Evolutionary conservation across 306 rosid species (phyloP), one percentile per base, ranked within the genome.

Genomic region (Rubus idaeus): DNA sequence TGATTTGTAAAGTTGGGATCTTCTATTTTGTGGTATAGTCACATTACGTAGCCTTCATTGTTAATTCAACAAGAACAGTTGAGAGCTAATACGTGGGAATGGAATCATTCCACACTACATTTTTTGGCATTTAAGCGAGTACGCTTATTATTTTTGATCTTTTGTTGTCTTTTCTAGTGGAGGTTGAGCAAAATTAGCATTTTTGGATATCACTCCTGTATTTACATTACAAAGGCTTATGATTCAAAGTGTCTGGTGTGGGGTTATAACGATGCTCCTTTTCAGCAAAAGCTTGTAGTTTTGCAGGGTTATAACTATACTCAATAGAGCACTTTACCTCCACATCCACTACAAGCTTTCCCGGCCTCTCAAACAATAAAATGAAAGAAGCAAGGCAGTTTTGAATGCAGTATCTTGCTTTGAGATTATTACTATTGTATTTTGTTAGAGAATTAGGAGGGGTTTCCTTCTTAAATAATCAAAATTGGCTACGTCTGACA

Each of bases 1-100:
- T 69, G 71, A 82, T 61, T 79, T 66, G 65, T 68, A 73, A 77
- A 74, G 74, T 66, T 76, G 61, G 80, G 71, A 68, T 42, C 8
- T 44, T 42, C 79, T 61, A 20, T 65, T 71, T 73, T 74, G 75
- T 75, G 75, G 47, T 83, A 62, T 30, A 61, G 77, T 78, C 60
- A 52, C 66, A 20, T 51, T 75, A 73, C 39, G 16, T 47, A 11
- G 14, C 21, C 60, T 23, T 13, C 26, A 8, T 37, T 55, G n/a
- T 46, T 77, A 16, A 45, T 55, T 46, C n/a, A 47, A 30, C n/a
- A 49, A 40, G 65, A 52, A 49, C 55, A 46, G 53, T 46, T 44
- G 20, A 80, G 67, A 61, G 73, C 41, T 62, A 18, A 40, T 17
- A 58, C 16, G 42, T 68, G 14, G 21, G 75, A 76, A 60, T 23